Base-by-base conservation (phyloP, 2,329 filamentous ascomycete genomes). In the Aspergillus melleus region DNA sequence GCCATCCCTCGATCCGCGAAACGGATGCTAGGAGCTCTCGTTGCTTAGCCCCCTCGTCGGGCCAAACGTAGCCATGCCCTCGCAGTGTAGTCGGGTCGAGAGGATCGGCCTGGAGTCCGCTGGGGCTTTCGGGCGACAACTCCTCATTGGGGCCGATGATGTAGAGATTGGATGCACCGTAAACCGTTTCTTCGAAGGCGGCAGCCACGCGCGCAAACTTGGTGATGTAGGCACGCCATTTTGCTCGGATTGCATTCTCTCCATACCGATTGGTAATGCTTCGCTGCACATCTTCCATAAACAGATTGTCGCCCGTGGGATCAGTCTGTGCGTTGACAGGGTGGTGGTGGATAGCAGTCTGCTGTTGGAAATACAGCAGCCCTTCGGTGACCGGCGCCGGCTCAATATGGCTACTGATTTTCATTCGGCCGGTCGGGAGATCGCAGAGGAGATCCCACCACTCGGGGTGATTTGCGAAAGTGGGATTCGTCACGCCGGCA, bases 361-460 rank as follows among this genome's bases (percentile, higher is more conserved):
- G 89, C 70, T 95, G 90, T 71, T 96, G 91, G 76, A 98, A 98
- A 74, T 90, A 96, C 2, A 88, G 74, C 10, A 95, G 82, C 0
- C 94, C 94, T 68, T 99, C 95, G 0, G 92, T 97, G 4, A 90
- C 77, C 1, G 89, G 86, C 0, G 92, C 90, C 22, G 85, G 77
- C 63, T 98, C 94, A 65, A 98, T 93, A 68, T 88, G 89, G 73
- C 86, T 91, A 70, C 91, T 96, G 70, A 99, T 98, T 77, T 95
- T 96, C 82, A 99, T 92, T 49, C 93, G 88, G 10, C 95, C 95
- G 1, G 89, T 94, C 0, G 93, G 90, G 47, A 99, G 81, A 75
- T 99, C 95, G 75, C 95, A 99, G 12, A 99, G 83, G 10, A 99
- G 79, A 76, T 99, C 95, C 95, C 95, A 99, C 95, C 95, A 99